phyloP scores from a whole-genome alignment of 352 stramenopile species.

The Blastocystis sp. region DNA sequence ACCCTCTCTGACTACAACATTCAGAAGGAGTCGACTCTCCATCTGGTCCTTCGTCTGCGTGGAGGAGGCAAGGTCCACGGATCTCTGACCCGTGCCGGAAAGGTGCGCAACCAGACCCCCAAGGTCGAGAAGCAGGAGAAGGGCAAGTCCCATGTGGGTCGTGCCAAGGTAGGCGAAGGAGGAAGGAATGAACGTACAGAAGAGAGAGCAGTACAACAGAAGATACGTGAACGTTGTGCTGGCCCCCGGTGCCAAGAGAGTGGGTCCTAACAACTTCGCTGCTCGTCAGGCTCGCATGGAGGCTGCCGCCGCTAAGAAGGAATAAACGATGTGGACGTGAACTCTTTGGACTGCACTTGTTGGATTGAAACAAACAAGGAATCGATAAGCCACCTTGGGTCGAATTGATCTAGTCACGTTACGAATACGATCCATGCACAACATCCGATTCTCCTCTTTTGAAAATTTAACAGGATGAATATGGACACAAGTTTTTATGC shows the following conservation, averaged over 20 bases:
- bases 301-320: constrained; percentile 71
- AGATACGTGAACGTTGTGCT: constrained; percentile 97
- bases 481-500: not conserved
- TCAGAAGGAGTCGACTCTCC: constrained; percentile 86
- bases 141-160: constrained; percentile 82
- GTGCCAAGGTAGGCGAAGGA: constrained; percentile 67
- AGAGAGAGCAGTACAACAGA: constrained; percentile 99
- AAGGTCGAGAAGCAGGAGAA: constrained; percentile 97
- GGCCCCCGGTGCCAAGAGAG: constrained; percentile 85
- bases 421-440: not conserved
- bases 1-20: constrained; percentile 86
- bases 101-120: constrained; percentile 98
- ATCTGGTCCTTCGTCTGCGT: constrained; percentile 88
- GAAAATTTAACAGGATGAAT: not conserved
- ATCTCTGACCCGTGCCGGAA: constrained; percentile 98
- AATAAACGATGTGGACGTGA: constrained; percentile 65
- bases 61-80: constrained; percentile 90
- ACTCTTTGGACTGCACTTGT: constrained; percentile 33
- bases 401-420: too few relatives aligned
- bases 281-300: constrained; percentile 62
- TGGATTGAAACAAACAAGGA: not conserved
- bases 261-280: constrained; percentile 95
- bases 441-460: not conserved
- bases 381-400: too few relatives aligned
- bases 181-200: constrained; percentile 66